Percentiles rank a stretch among this genome's conserved stretches.
phyloP scores from a whole-genome alignment of 495 filamentous ascomycete genomes.

The Apodospora peruviana region DNA sequence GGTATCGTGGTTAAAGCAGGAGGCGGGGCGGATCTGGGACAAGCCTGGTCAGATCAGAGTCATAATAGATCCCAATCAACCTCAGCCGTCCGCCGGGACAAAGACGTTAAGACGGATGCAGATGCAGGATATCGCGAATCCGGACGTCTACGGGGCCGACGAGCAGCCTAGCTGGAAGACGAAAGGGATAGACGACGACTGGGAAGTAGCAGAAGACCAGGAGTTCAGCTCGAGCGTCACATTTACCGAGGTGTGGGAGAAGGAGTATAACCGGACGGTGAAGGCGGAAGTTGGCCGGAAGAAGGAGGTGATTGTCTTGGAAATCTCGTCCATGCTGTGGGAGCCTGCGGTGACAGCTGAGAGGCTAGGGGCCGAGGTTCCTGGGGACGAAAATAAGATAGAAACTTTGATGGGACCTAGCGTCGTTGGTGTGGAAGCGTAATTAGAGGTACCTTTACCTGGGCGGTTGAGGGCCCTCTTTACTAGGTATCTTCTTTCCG shows the following conservation, averaged over 20 bases:
- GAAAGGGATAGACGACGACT: background rate
- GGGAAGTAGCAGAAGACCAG: background rate
- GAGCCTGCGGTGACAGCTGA: too few relatives aligned
- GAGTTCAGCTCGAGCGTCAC: constrained; percentile 6
- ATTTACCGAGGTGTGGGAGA: constrained; percentile 23
- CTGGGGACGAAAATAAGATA: too few relatives aligned
- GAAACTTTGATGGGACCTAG: too few relatives aligned
- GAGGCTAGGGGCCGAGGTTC: too few relatives aligned
- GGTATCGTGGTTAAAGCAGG: constrained; percentile 3
- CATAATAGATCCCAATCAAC: too few relatives aligned
- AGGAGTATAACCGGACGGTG: constrained; percentile 19
- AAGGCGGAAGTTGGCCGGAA: constrained; percentile 14
- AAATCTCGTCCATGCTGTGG: constrained; percentile 18
- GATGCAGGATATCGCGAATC: constrained; percentile 11
- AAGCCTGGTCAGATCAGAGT: constrained; percentile 13
- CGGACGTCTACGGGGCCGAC: constrained; percentile 1
- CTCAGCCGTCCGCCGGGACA: background rate
- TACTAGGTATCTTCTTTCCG: too few relatives aligned
- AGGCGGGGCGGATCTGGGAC: constrained; percentile 14
- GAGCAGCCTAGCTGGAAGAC: background rate
- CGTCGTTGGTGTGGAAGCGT: too few relatives aligned
- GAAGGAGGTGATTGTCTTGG: constrained; percentile 17
- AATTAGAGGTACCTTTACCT: too few relatives aligned
- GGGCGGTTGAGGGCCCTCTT: too few relatives aligned
- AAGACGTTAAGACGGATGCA: background rate